These are phyloP conservation scores for Pestalotiopsis sp. DNA, from an alignment of 2,329 filamentous ascomycete genomes.

Conservation along the genomic window DNA sequence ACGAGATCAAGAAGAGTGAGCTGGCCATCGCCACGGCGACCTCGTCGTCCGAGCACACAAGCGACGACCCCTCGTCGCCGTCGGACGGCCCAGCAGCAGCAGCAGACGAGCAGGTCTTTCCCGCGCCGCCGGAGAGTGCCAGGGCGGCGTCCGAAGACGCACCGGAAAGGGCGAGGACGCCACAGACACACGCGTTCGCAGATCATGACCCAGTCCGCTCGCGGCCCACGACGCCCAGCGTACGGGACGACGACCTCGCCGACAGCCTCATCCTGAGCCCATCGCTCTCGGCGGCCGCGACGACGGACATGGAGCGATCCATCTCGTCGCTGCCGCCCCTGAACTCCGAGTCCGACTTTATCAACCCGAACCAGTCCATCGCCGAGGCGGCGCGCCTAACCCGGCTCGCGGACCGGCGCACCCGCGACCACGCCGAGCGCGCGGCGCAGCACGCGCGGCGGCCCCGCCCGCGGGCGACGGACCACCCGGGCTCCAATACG, in stretches of 20 bases:
- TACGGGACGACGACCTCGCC: slow-evolving; percentile 5
- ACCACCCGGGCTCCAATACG: slow-evolving; percentile 59
- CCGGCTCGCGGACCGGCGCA: slow-evolving; percentile 58
- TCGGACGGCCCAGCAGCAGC: neutral
- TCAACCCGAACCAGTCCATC: slow-evolving; percentile 50
- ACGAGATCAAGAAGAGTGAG: slow-evolving; percentile 47
- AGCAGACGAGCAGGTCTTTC: neutral
- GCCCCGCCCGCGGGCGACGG: slow-evolving; percentile 49
- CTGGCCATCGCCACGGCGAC: slow-evolving; percentile 12
- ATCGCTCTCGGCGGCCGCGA: slow-evolving; percentile 21
- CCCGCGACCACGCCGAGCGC: slow-evolving; percentile 58
- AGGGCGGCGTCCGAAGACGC: neutral
- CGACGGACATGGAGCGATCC: slow-evolving; percentile 23
- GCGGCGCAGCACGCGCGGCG: slow-evolving; percentile 59
- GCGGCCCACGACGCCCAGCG: neutral
- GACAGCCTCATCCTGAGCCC: slow-evolving; percentile 11
- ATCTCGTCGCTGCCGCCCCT: slow-evolving; percentile 21
- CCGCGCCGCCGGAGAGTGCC: neutral
- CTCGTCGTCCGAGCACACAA: neutral
- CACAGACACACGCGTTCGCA: slow-evolving; percentile 19
- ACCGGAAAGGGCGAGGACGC: neutral
- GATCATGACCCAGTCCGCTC: slow-evolving; percentile 24
- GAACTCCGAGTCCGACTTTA: neutral
- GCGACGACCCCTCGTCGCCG: slow-evolving; percentile 2
- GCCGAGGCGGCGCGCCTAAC: slow-evolving; percentile 65